Evolutionary conservation across 164 flowering plant species (phyloP), one percentile per base, ranked within the genome.

Genomic region (Brasenia schreberi): DNA sequence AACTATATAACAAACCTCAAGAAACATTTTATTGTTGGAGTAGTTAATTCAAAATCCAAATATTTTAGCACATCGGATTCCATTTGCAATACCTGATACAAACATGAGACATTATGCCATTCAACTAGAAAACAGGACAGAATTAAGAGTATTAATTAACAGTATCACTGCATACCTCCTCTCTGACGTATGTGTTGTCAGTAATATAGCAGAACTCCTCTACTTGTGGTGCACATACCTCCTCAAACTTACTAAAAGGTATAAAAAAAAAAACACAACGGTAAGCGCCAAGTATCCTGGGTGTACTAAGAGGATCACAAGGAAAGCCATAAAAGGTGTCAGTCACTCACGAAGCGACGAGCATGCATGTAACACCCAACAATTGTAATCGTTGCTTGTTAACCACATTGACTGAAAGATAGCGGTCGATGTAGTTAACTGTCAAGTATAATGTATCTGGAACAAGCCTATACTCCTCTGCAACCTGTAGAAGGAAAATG

Each of bases 191-290:
- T 43, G 99, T 94, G 75, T 94, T 94, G 64, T 94, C 97, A 1
- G 99, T 94, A 19, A 95, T 92, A 78, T 88, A 95, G 70, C 99
- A 95, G 66, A 92, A 95, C 65, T 95, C 99, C 69, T 95, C 97
- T 67, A 95, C 99, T 68, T 88, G 96, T 17, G 99, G 99, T 11
- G 97, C 97, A 79, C 97, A 92, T 19, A 95, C 90, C 80, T 95
- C 99, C 72, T 95, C 99, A 62, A 92, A 92, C 75, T 95, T 95
- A 6, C 99, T 95, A 90, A 14, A 14, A 79, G 71, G 18, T 33
- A 19, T 17, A 43, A 42, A 7, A 39, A 43, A 42, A 7, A 39
- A 0, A 33, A 33, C 39, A 33, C 39, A 12, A 14, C 60, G 2
- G 5, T 58, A 14, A 58, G 16, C 18, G 60, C 16, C 60, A 58